These are phyloP conservation scores for Auxenochlorella protothecoides DNA, from an alignment of 139 green algal species.

Conservation along the genomic window DNA sequence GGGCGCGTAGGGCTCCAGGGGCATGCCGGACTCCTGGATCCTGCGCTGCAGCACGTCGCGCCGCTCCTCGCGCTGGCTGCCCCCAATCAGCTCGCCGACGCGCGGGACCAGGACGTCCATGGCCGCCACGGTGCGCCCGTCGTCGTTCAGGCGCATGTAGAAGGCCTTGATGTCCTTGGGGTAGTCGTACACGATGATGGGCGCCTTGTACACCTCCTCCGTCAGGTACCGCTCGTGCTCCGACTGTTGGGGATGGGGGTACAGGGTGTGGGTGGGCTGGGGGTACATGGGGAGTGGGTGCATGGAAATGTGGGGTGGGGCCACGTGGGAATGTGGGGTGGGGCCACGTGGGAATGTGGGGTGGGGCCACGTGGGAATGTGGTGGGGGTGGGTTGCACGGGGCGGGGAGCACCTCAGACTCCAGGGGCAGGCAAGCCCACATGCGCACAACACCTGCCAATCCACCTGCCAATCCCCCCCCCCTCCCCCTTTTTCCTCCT, in stretches of 20 bases:
- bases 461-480: background rate
- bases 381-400: no score
- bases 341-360: no score
- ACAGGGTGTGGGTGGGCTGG: no score
- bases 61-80: conserved; percentile 81
- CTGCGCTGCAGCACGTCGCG: conserved; percentile 57
- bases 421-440: no score
- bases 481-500: background rate
- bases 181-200: conserved; percentile 96
- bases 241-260: conserved; percentile 2
- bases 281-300: no score
- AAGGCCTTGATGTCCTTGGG: conserved; percentile 92
- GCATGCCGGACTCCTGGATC: conserved; percentile 61
- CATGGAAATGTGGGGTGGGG: no score
- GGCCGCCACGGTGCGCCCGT: conserved; percentile 92
- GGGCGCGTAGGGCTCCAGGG: conserved; percentile 66
- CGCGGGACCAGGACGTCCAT: conserved; percentile 97
- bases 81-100: conserved; percentile 87
- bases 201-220: conserved; percentile 88
- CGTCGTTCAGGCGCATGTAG: conserved; percentile 97
- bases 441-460: background rate
- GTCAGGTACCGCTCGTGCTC: conserved; percentile 95
- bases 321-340: background rate
- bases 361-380: background rate
- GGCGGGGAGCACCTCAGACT: no score